A percentile compares a stretch with the other conserved stretches of the same genome.
Evolutionary conservation across 345 rosid species (phyloP).

Genomic region (Aegle marmelos): DNA sequence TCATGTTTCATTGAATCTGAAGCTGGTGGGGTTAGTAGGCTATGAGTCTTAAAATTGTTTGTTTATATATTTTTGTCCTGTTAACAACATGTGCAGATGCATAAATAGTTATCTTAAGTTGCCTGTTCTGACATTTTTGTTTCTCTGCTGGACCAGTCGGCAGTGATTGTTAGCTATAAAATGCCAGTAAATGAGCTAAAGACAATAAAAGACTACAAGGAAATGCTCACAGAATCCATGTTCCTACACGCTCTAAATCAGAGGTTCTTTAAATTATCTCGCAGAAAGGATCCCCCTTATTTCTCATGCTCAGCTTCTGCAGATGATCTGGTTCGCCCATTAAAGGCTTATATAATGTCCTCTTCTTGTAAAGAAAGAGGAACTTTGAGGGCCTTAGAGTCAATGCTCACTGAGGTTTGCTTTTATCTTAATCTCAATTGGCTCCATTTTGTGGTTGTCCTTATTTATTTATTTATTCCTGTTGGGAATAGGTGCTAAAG

Average conservation of each 20-base stretch:
- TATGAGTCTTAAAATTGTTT: constrained; percentile 8
- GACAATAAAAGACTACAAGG: constrained; percentile 76
- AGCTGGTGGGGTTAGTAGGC: constrained; percentile 80
- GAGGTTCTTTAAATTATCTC: constrained; percentile 82
- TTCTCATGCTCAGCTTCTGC: constrained; percentile 90
- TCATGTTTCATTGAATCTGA: constrained; percentile 88
- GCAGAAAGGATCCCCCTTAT: constrained; percentile 74
- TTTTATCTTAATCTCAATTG: constrained; percentile 6
- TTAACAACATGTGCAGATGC: not conserved
- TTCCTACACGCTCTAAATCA: constrained; percentile 78
- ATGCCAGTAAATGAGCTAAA: constrained; percentile 62
- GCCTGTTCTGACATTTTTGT: constrained; percentile 13
- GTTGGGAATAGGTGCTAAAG: not conserved
- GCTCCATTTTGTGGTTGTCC: not conserved
- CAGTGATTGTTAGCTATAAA: constrained; percentile 87
- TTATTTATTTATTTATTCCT: too few species aligned
- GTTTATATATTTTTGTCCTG: not conserved
- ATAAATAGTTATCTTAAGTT: not conserved
- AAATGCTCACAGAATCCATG: constrained; percentile 80
- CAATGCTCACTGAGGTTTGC: constrained; percentile 81
- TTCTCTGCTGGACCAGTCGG: constrained; percentile 54
- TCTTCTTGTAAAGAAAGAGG: constrained; percentile 85
- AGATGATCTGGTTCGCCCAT: constrained; percentile 66
- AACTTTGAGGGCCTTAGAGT: constrained; percentile 73
- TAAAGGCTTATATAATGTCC: constrained; percentile 77